Base-by-base conservation (phyloP, 1,284 basidiomycete genomes). In the Retiboletus flavoniger region DNA sequence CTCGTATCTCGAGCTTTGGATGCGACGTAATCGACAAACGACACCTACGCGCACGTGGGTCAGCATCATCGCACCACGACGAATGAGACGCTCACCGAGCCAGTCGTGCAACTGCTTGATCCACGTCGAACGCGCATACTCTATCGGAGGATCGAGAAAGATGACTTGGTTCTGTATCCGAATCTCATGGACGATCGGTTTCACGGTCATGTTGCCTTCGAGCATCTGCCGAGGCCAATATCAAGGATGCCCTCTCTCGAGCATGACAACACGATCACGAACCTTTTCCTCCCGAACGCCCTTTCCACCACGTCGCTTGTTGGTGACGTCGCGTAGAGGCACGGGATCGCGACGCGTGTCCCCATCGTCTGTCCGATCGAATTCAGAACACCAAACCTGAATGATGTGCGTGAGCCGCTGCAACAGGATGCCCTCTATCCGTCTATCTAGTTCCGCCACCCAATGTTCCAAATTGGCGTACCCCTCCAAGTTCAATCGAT, bases 161-260 rank as follows among this genome's bases (percentile, higher is more conserved):
- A 99, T 98, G 63, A 98, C 93, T 71, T 99, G 96, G 69, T 98
- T 97, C 69, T 95, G 92, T 79, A 99, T 98, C 67, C 95, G 83
- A 57, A 99, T 91, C 70, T 98, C 95, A 70, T 98, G 95, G 3
- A 95, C 79, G 52, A 96, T 87, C 0, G 93, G 87, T 64, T 92
- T 87, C 61, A 95, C 74, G 0, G 78, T 77, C 78, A 93, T 83
- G 52, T 80, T 80, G 19, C 79, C 81, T 63, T 92, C 90, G 57
- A 85, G 66, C 64, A 81, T 79, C 87, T 89, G 59, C 26, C 3
- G 11, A 40, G 45, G 21, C 31, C 19, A 10, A 10, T 14, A 4
- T 21, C 56, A 21, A 61, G 19, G 2, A 35, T 32, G 49, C 29
- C 29, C 21, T 39, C 47, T 39, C 47, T 34, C 29, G 39, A 6